Base-by-base conservation (phyloP, 768 basidiomycete species). In the Naematelia aurantialba region DNA sequence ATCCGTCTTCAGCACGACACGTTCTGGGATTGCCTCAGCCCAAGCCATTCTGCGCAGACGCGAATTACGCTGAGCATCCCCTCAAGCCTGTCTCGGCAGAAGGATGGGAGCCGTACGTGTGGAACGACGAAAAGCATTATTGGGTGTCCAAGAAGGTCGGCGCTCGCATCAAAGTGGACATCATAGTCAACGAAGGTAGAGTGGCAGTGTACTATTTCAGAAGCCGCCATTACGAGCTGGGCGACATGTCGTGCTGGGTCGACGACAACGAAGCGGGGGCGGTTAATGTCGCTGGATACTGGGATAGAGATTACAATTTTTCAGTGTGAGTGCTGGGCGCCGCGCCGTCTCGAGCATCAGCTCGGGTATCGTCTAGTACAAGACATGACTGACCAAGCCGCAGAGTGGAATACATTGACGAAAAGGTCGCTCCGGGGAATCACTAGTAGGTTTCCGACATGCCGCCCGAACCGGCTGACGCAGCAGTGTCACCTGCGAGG, bases 71-170 rank as follows among this genome's bases (percentile, higher is more conserved):
- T 8, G 51, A 60, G 12, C 52, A 74, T 56, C 74, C 74, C 4
- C 69, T 76, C 70, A 58, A 56, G 42, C 74, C 74, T 30, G 62
- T 56, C 5, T 54, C 24, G 5, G 31, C 54, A 5, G 64, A 70
- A 5, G 74, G 74, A 24, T 76, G 74, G 74, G 56, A 63, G 29
- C 48, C 56, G 25, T 72, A 66, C 44, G 72, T 69, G 0, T 76
- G 72, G 74, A 72, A 71, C 51, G 69, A 67, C 2, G 74, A 76
- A 51, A 76, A 76, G 52, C 72, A 74, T 63, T 76, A 65, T 55
- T 76, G 74, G 74, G 65, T 70, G 13, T 66, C 60, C 26, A 50
- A 60, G 39, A 62, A 44, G 5, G 62, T 68, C 24, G 72, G 72
- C 3, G 61, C 72, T 17, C 69, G 65, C 55, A 76, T 76, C n/a